A percentile compares a stretch with the other conserved stretches of the same genome.
Evolutionary conservation across 2,329 filamentous ascomycete genomes (phyloP).

Genomic region (Esteya vermicola): DNA sequence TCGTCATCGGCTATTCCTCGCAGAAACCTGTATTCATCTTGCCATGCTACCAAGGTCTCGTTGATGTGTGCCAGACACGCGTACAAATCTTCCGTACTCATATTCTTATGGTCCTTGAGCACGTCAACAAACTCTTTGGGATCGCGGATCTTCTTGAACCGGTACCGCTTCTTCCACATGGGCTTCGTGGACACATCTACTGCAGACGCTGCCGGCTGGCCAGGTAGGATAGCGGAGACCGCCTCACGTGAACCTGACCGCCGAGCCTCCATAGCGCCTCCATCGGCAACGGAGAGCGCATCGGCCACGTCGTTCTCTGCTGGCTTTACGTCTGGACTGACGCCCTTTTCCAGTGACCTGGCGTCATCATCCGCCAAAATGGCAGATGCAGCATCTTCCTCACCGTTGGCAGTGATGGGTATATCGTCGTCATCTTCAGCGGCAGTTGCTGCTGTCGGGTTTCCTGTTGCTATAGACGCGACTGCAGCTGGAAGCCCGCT

Average conservation of each 20-base stretch:
- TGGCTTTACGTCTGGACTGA: too few species aligned
- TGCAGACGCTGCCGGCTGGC: too few species aligned
- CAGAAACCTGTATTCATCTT: constrained; percentile 37
- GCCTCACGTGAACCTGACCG: too few species aligned
- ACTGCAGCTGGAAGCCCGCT: background rate
- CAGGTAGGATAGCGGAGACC: too few species aligned
- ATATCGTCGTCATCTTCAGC: background rate
- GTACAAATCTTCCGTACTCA: constrained; percentile 31
- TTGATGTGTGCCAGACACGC: constrained; percentile 29
- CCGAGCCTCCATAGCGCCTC: too few species aligned
- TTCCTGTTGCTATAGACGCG: too few species aligned
- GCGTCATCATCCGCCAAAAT: background rate
- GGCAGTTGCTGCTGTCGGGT: background rate
- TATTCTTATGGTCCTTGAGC: constrained; percentile 34
- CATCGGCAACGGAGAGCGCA: constrained; percentile 1
- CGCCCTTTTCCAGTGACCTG: background rate
- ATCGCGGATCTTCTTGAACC: constrained; percentile 35
- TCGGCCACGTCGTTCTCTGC: background rate
- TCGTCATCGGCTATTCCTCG: constrained; percentile 40
- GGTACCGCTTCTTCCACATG: constrained; percentile 23
- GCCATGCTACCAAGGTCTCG: constrained; percentile 32
- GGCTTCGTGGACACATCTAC: background rate
- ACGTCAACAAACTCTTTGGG: constrained; percentile 32
- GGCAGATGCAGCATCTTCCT: background rate
- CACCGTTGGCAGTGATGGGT: background rate